Evolutionary conservation across 2,329 filamentous ascomycete species (phyloP).

Genomic region (Ophiostoma pallidulum): DNA sequence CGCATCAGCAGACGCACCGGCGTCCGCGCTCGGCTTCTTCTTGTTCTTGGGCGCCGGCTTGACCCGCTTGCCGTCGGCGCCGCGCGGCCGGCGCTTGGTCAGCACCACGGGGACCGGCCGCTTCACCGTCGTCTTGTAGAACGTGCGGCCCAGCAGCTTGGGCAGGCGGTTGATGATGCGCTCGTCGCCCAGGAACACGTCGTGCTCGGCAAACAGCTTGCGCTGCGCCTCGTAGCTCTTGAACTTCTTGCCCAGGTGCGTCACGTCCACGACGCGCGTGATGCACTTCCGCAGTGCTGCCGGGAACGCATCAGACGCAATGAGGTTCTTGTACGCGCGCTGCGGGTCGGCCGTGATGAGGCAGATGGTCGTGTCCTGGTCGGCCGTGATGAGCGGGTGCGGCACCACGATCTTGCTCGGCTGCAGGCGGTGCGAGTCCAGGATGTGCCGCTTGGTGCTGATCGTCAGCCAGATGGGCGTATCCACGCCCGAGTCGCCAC

Average conservation of each 20-base stretch:
- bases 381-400: slow-evolving; percentile 61
- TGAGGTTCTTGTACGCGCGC: slow-evolving; percentile 80
- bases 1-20: slow-evolving; percentile 63
- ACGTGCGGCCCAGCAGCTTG: slow-evolving; percentile 75
- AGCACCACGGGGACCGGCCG: slow-evolving; percentile 77
- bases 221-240: slow-evolving; percentile 79
- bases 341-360: slow-evolving; percentile 69
- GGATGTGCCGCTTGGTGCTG: slow-evolving; percentile 56
- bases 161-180: slow-evolving; percentile 69
- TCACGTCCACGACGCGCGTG: slow-evolving; percentile 67
- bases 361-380: slow-evolving; percentile 65
- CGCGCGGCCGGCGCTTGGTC: slow-evolving; percentile 49
- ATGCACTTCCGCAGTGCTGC: slow-evolving; percentile 56
- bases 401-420: slow-evolving; percentile 74
- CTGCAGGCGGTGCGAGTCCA: slow-evolving; percentile 69
- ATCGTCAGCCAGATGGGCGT: slow-evolving; percentile 53
- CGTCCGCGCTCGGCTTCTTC: slow-evolving; percentile 36
- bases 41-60: slow-evolving; percentile 46
- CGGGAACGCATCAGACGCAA: slow-evolving; percentile 65
- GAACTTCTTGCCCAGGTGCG: slow-evolving; percentile 75
- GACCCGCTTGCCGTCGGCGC: slow-evolving; percentile 47
- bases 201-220: slow-evolving; percentile 76
- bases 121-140: slow-evolving; percentile 77
- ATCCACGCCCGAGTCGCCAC: slow-evolving; percentile 27
- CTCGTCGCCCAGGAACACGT: slow-evolving; percentile 89